These are phyloP conservation scores for Rosa multiflora DNA, from an alignment of 306 rosid species.

Conservation along the genomic window DNA sequence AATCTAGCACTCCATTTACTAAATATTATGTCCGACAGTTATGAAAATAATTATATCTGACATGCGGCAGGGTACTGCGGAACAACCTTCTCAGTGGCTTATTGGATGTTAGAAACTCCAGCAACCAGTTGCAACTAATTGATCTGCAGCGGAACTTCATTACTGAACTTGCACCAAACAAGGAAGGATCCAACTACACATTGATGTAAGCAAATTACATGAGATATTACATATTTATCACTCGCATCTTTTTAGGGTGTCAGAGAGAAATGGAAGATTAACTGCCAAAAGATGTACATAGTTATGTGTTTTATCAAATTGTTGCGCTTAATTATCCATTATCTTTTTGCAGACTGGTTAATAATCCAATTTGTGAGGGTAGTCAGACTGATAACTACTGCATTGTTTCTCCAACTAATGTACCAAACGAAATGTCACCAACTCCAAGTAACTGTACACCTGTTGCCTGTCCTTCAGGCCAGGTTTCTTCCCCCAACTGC, in stretches of 20 bases:
- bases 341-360: constrained; percentile 41
- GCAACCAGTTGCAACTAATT: constrained; percentile 22
- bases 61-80: constrained; percentile 30
- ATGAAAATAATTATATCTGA: neutral
- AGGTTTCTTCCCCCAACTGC: constrained; percentile 62
- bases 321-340: neutral
- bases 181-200: neutral
- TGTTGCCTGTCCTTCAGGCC: constrained; percentile 32
- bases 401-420: constrained; percentile 18
- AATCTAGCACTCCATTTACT: neutral
- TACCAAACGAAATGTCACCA: constrained; percentile 28
- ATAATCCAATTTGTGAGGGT: constrained; percentile 49
- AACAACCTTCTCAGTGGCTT: constrained; percentile 33
- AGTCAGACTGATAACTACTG: constrained; percentile 37
- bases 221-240: neutral
- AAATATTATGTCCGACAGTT: neutral
- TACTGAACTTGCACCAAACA: neutral
- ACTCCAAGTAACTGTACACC: constrained; percentile 33
- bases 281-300: neutral
- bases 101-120: constrained; percentile 18
- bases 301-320: neutral
- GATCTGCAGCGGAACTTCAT: constrained; percentile 32
- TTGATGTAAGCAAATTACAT: constrained; percentile 29
- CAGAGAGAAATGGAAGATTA: neutral
- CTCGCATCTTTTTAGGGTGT: neutral